Base-by-base conservation (phyloP, 768 basidiomycete species). In the Lepiota venenata region DNA sequence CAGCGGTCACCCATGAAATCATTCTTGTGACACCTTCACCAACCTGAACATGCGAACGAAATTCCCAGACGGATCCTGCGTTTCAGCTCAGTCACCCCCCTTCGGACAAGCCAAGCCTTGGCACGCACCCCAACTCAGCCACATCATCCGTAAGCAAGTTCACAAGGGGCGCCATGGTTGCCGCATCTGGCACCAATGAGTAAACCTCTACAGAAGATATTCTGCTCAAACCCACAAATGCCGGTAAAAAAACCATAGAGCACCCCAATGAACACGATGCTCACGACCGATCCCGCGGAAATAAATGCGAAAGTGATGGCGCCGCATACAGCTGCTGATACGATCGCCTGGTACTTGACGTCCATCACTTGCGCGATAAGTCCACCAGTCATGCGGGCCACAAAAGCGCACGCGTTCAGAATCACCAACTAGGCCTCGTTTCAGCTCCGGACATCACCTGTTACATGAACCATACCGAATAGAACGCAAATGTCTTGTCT, bases 171-270 rank as follows among this genome's bases (percentile, higher is more conserved):
- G 50, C 42, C 44, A 54, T 54, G 15, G 35, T 29, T 6, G 37
- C 52, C 25, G 32, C 38, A 29, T 39, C 52, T 47, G 3, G 25
- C 25, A 32, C 3, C 32, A 9, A 32, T 32, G 22, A 29, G 5
- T 22, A 29, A 46, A 4, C 4, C 4, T 2, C 4, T 15, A 4
- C n/a, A 14, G 4, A 46, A 4, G 2, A n/a, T 8, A 14, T 5
- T 9, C 3, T 27, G 14, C 20, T 14, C 20, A 14, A n/a, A 43
- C 50, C 29, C 12, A 52, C 50, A 44, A 4, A 52, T 43, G 1
- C 73, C 72, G 4, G 71, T 64, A n/a, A 70, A 73, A 56, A 72
- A 70, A 3, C 74, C 74, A 50, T 72, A 74, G 14, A 75, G 57
- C n/a, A 74, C 58, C 5, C 68, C 66, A 35, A 76, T 66, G 10